Conservation (phyloP, 148 eudicot species). For the Selenicereus undatus region DNA sequence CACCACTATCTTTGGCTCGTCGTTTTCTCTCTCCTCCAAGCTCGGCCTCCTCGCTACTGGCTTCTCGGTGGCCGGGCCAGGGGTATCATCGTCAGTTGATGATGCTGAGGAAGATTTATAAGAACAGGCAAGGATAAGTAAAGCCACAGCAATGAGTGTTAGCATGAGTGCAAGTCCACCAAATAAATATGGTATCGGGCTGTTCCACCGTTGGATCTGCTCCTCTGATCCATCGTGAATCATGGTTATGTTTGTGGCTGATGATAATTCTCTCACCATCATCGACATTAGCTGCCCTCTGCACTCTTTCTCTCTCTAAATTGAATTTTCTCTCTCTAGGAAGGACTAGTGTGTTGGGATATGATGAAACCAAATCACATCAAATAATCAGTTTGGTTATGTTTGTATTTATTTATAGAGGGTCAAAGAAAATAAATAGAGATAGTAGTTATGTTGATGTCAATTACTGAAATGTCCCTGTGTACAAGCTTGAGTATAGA, state of each 20-base stretch:
- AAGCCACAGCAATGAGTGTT: slow-evolving; percentile 8
- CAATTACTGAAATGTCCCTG: neutral
- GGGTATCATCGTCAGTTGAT: neutral
- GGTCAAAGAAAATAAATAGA: neutral
- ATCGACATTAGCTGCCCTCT: neutral
- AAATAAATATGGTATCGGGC: slow-evolving; percentile 10
- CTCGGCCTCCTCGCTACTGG: neutral
- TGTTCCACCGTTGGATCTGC: slow-evolving; percentile 12
- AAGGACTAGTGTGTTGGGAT: neutral
- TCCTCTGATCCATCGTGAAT: neutral
- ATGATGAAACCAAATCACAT: neutral
- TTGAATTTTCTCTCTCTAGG: neutral
- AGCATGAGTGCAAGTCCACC: slow-evolving; percentile 13
- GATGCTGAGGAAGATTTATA: neutral
- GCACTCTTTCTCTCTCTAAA: neutral
- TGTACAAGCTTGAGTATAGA: neutral
- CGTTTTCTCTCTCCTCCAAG: no score
- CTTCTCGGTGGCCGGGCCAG: neutral
- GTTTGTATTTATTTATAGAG: neutral
- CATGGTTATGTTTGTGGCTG: neutral
- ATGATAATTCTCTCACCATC: neutral
- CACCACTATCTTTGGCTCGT: no score
- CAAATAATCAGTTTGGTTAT: neutral
- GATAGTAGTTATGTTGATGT: neutral
- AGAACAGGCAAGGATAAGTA: slow-evolving; percentile 14